Evolutionary conservation across 106 monocot species (phyloP), one percentile per base, ranked within the genome.

Genomic region (Iris macrosiphon): DNA sequence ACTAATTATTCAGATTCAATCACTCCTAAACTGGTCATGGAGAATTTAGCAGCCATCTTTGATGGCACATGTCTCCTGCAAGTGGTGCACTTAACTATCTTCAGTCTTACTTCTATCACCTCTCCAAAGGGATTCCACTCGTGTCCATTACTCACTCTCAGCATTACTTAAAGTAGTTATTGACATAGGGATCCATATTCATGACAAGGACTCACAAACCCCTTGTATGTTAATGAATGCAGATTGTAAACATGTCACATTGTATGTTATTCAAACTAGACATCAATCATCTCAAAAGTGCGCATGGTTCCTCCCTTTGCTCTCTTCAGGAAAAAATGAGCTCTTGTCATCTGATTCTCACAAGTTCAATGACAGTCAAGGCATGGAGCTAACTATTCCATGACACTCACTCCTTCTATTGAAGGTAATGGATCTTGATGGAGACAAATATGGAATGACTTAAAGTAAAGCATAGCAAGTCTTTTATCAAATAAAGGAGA

Each of bases 401-500:
- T 60, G 60, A 15, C 33, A 34, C 12, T 40, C 26, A 4, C 25
- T 34, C 31, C 30, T 9, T 40, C 44, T 10, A n/a, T 40, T 26
- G 37, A 29, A 49, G 39, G 21, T n/a, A 60, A 11, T 64, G 35
- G 41, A 40, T 29, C 45, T 61, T 61, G 45, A 55, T 55, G 52
- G 9, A 44, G 25, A 33, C 20, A 71, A 64, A 64, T 49, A 57
- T 40, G 41, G 49, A n/a, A 23, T 37, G 40, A 38, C 32, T 17
- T 33, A 72, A 72, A 64, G 62, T 45, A 63, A 63, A 57, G 49
- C 27, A 34, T 28, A 63, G 19, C 28, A 46, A 55, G 47, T 31
- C 61, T 57, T 40, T 64, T 57, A 72, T 59, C 22, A 40, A 72
- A 40, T 57, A 72, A 72, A 58, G 64, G 26, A 42, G 32, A n/a